Evolutionary conservation across 2,329 filamentous ascomycete genomes (phyloP), one percentile per base, ranked within the genome.

Genomic region (Aspergillus brasiliensis): DNA sequence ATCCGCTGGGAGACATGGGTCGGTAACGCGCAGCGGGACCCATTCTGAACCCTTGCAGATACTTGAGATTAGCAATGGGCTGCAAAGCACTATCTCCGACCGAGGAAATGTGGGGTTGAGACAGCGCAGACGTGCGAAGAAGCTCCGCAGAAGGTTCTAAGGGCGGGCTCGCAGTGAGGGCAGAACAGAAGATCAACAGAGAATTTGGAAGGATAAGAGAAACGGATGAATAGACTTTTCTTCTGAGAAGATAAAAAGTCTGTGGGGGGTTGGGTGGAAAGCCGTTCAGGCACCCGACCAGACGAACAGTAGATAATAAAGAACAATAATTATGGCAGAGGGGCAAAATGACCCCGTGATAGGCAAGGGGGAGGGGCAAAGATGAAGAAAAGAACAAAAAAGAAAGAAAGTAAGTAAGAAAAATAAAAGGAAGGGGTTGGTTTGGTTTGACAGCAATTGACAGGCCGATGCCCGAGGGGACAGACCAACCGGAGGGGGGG

Each of bases 1-100:
- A 69, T 55, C 68, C 65, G 3, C 67, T 67, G 13, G 77, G 75
- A 31, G 76, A 78, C 23, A 71, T 62, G 59, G 69, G 69, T 25
- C 76, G 75, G 59, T 73, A 70, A 57, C 71, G 70, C 49, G 66
- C 65, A 40, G 71, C 65, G 59, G 72, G 66, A 47, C 64, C 65
- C 71, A 74, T 77, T n/a, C 27, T 63, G 57, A 57, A 53, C 56
- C 61, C 51, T 46, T 61, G 53, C 49, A 54, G 44, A 46, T 48
- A 15, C 11, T 5, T 34, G 10, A 34, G 31, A 34, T 34, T 34
- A 34, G 13, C 31, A 49, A 62, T 58, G 25, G 55, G 17, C n/a
- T 31, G 48, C 53, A 13, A 34, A 17, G 21, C 40, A 47, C 49
- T 23, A 60, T 37, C 10, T 49, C 31, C 52, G 53, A 59, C 51